A percentile compares a stretch with the other conserved stretches of the same genome.
phyloP scores from a whole-genome alignment of 2,329 filamentous ascomycete genomes.

The Penicillium sclerotiorum region DNA sequence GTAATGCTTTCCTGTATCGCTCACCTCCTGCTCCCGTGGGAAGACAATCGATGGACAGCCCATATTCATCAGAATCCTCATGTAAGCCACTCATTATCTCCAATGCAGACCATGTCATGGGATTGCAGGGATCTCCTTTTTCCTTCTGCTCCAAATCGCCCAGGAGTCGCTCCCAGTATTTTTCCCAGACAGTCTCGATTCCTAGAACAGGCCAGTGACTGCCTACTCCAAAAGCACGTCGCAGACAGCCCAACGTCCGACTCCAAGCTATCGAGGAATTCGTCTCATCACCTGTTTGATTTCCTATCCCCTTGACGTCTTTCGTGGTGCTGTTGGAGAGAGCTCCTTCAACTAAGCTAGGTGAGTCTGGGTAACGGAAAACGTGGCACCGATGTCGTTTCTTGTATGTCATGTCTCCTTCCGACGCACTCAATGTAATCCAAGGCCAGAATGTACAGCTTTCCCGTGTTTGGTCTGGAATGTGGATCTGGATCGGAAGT shows the following conservation, averaged over 20 bases:
- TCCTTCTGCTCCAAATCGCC: conserved; percentile 19
- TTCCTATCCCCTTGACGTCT: background rate
- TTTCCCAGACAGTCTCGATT: conserved; percentile 44
- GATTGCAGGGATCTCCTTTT: conserved; percentile 18
- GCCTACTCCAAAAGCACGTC: conserved; percentile 58
- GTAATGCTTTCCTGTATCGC: background rate
- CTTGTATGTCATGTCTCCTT: conserved; percentile 28
- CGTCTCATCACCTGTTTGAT: conserved; percentile 7
- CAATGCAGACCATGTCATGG: conserved; percentile 14
- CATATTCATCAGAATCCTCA: conserved; percentile 13
- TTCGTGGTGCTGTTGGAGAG: conserved; percentile 40
- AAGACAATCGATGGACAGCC: conserved; percentile 36
- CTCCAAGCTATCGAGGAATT: conserved; percentile 63
- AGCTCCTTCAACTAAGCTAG: conserved; percentile 69
- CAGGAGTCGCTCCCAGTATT: conserved; percentile 34
- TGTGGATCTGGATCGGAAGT: conserved; percentile 58
- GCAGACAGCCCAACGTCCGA: conserved; percentile 60
- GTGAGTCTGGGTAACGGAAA: conserved; percentile 57
- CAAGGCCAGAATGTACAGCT: conserved; percentile 24
- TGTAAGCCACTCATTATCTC: conserved; percentile 4
- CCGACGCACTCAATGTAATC: conserved; percentile 27
- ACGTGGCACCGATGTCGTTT: conserved; percentile 38
- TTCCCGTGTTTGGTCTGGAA: conserved; percentile 44
- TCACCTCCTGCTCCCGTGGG: conserved; percentile 42
- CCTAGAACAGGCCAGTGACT: conserved; percentile 33